Percentiles rank a stretch among this genome's conserved stretches.
phyloP scores from a whole-genome alignment of 1,284 basidiomycete species.

The Apiotrichum akiyoshidainum region DNA sequence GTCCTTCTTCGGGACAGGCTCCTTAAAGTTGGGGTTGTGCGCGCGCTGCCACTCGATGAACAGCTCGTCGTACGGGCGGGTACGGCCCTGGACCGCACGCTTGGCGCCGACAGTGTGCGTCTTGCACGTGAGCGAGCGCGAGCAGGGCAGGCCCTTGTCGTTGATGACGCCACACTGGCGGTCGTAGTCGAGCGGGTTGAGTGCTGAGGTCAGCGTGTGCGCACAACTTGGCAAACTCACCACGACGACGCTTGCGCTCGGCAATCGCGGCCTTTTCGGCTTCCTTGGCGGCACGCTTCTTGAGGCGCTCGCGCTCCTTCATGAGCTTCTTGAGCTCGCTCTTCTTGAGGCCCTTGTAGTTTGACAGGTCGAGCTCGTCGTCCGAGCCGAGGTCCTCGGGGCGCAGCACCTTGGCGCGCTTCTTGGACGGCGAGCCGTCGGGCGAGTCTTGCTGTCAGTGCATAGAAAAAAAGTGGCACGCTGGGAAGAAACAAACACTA shows the following conservation, averaged over 20 bases:
- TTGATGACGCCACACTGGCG: constrained; percentile 97
- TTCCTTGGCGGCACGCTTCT: constrained; percentile 69
- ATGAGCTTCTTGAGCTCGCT: constrained; percentile 41
- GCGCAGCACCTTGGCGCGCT: constrained; percentile 48
- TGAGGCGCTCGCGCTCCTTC: constrained; percentile 50
- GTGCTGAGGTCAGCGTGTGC: constrained; percentile 29
- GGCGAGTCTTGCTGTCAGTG: constrained; percentile 13
- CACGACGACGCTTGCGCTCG: constrained; percentile 72
- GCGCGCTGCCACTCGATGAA: constrained; percentile 88
- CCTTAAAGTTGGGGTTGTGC: constrained; percentile 91
- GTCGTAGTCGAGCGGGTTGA: constrained; percentile 79
- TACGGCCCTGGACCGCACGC: constrained; percentile 82
- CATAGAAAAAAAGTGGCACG: background rate
- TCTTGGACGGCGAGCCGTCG: constrained; percentile 26
- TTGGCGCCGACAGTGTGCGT: constrained; percentile 98
- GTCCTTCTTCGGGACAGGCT: constrained; percentile 65
- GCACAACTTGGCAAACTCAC: too few relatives aligned
- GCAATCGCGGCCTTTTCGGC: constrained; percentile 48
- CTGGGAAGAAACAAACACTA: background rate
- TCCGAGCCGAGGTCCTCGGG: constrained; percentile 40
- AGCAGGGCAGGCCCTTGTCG: constrained; percentile 88
- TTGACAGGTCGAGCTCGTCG: constrained; percentile 23
- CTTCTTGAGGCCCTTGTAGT: constrained; percentile 39
- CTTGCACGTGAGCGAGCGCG: constrained; percentile 96
- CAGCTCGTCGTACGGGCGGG: constrained; percentile 79